Conservation (phyloP, 148 eudicot species). For the Nepenthes gracilis region DNA sequence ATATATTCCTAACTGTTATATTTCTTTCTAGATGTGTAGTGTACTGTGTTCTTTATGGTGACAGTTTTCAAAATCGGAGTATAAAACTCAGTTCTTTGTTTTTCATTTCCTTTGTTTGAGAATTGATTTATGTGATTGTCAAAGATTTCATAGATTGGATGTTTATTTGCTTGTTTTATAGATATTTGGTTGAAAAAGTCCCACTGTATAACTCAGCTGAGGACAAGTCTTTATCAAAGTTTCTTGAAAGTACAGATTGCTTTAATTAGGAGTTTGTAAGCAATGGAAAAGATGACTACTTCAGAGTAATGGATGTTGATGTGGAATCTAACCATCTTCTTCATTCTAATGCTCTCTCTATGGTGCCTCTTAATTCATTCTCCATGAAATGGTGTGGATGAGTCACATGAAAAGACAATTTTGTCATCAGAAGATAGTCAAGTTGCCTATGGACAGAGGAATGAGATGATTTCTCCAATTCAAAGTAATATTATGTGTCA, state of each 20-base stretch:
- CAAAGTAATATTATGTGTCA: conserved; percentile 18
- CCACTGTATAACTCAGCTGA: conserved; percentile 90
- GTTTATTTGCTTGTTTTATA: conserved; percentile 20
- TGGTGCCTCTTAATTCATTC: conserved; percentile 24
- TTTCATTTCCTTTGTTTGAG: too few relatives aligned
- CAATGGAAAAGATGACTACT: conserved; percentile 10
- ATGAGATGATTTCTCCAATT: conserved; percentile 15
- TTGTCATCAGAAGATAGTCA: conserved; percentile 11
- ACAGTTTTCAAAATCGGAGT: too few relatives aligned
- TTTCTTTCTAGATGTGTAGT: neutral
- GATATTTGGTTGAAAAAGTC: conserved; percentile 67
- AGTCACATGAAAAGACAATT: conserved; percentile 5
- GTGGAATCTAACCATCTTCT: too few relatives aligned
- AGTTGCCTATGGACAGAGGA: conserved; percentile 13
- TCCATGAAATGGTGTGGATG: conserved; percentile 19
- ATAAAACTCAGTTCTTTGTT: neutral
- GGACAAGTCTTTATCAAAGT: conserved; percentile 52
- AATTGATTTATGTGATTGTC: too few relatives aligned
- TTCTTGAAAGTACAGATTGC: conserved; percentile 15
- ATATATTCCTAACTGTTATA: neutral
- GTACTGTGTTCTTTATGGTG: neutral
- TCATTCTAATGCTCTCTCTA: neutral
- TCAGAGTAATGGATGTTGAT: neutral
- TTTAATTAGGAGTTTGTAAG: conserved; percentile 12
- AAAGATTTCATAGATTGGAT: neutral